Conservation (phyloP, 331 rosid species). For the Dryas integrifolia region DNA sequence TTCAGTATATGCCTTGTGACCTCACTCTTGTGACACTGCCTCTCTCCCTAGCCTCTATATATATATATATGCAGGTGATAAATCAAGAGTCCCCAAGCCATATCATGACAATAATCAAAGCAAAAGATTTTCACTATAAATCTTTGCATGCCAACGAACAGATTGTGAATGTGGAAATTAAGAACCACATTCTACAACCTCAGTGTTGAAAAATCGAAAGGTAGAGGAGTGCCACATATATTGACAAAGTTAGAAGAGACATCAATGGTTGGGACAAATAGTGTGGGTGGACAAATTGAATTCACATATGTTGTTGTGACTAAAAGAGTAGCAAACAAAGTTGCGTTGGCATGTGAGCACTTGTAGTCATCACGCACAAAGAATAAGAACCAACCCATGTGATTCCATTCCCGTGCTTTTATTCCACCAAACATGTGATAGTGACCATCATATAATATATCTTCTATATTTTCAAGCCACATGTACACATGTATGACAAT, state of each 20-base stretch:
- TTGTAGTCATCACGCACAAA: conserved; percentile 42
- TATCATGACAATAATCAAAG: no score
- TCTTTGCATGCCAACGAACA: no score
- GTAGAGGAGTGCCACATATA: background rate
- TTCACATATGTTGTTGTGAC: conserved; percentile 14
- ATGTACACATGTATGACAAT: conserved; percentile 18
- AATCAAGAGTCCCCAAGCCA: no score
- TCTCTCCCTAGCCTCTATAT: no score
- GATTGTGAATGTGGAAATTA: no score
- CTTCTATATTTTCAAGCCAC: conserved; percentile 41
- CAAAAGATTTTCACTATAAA: no score
- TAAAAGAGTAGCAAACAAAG: conserved; percentile 38
- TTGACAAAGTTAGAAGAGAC: conserved; percentile 24
- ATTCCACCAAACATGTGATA: conserved; percentile 56
- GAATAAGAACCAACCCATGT: conserved; percentile 49
- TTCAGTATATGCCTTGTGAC: no score
- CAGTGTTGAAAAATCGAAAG: background rate
- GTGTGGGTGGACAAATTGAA: conserved; percentile 41
- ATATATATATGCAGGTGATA: background rate
- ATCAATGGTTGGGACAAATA: conserved; percentile 48
- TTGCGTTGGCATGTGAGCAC: conserved; percentile 53
- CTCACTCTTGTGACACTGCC: no score
- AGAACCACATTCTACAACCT: no score
- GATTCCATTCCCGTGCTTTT: conserved; percentile 52
- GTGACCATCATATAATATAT: conserved; percentile 25